Percentiles rank a stretch among this genome's conserved stretches.
These are phyloP conservation scores for Hevea brasiliensis DNA, from an alignment of 345 rosid genomes.

Conservation along the genomic window DNA sequence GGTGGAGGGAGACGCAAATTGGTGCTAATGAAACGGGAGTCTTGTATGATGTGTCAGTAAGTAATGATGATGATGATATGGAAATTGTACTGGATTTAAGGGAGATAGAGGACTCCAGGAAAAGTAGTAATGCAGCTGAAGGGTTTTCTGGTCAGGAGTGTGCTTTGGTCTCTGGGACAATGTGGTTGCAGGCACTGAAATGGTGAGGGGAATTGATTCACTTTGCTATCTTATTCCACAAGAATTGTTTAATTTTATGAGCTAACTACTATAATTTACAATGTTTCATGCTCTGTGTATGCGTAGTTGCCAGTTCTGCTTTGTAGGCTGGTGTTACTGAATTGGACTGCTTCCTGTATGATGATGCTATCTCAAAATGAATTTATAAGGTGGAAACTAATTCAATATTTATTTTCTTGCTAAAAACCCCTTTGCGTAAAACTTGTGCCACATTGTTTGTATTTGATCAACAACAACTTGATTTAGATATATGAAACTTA, in stretches of 20 bases:
- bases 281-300: not conserved
- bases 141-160: slow-evolving; percentile 11
- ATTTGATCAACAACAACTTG: no score
- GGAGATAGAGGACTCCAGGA: not conserved
- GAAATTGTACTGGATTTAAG: slow-evolving; percentile 10
- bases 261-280: not conserved
- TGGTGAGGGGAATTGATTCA: slow-evolving; percentile 13
- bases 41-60: slow-evolving; percentile 17
- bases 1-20: slow-evolving; percentile 20
- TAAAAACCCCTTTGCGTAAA: no score
- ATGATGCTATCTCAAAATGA: not conserved
- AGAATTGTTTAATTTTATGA: not conserved
- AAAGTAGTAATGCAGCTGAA: slow-evolving; percentile 1
- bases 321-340: not conserved
- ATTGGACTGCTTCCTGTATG: not conserved
- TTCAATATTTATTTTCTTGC: no score
- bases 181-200: slow-evolving; percentile 31
- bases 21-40: slow-evolving; percentile 8
- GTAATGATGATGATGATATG: not conserved
- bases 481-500: no score
- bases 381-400: not conserved
- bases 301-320: not conserved
- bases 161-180: slow-evolving; percentile 22
- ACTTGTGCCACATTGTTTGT: no score
- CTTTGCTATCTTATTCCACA: not conserved